Evolutionary conservation across 2,329 filamentous ascomycete genomes (phyloP).

Genomic region (Alternaria ethzedia): DNA sequence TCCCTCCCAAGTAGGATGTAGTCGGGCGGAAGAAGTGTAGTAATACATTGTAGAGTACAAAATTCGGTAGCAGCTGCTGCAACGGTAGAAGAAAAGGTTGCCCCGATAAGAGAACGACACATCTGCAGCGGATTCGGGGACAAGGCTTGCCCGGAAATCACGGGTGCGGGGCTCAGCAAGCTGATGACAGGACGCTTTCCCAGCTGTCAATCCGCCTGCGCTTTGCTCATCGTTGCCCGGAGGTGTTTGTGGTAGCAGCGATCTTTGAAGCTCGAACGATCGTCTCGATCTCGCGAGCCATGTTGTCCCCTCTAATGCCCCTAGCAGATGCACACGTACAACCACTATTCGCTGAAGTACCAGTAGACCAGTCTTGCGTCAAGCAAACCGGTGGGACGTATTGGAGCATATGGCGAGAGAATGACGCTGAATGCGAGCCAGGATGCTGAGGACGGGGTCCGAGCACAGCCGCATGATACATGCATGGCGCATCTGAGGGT

Average conservation of each 20-base stretch:
- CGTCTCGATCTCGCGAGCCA: constrained; percentile 3
- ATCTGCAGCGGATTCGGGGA: neutral
- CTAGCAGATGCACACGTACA: constrained; percentile 3
- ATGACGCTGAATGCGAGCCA: neutral
- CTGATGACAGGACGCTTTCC: no score
- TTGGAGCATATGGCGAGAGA: neutral
- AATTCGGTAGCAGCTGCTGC: neutral
- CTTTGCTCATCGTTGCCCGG: neutral
- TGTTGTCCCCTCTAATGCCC: neutral
- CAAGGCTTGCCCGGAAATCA: neutral
- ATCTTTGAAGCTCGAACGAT: neutral
- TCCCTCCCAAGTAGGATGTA: neutral
- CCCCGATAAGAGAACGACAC: neutral
- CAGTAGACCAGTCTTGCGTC: constrained; percentile 1
- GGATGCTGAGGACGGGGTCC: neutral
- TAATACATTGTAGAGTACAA: neutral
- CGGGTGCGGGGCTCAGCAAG: neutral
- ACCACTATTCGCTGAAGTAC: constrained; percentile 5
- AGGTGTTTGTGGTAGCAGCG: neutral
- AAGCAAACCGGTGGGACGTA: neutral
- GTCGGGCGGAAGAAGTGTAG: neutral
- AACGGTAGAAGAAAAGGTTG: neutral
- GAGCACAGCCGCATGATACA: constrained; percentile 3
- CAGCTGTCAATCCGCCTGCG: neutral
- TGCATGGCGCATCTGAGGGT: neutral